Percentiles rank a stretch among this genome's conserved stretches.
phyloP scores from a whole-genome alignment of 768 basidiomycete genomes.

The Thelephora aurantiotincta region DNA sequence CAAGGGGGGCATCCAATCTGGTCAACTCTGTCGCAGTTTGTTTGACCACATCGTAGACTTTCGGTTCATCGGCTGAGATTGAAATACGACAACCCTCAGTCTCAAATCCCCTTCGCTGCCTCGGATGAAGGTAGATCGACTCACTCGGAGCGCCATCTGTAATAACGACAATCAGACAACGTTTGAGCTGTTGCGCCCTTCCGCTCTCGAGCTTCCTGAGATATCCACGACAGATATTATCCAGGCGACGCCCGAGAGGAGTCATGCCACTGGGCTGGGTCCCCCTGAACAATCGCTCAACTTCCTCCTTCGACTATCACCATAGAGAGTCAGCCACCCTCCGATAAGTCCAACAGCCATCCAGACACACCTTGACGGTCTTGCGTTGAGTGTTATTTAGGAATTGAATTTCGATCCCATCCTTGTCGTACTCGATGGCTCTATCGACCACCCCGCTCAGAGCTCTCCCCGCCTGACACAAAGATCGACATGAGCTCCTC shows the following conservation, averaged over 20 bases:
- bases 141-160: constrained; percentile 49
- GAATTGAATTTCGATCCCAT: constrained; percentile 53
- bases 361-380: not conserved
- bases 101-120: no score
- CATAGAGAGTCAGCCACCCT: not conserved
- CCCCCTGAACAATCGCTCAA: constrained; percentile 28
- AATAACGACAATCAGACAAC: constrained; percentile 27
- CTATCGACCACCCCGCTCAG: constrained; percentile 25
- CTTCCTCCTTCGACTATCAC: constrained; percentile 21
- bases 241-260: constrained; percentile 28
- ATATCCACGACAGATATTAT: constrained; percentile 24
- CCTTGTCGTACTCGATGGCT: constrained; percentile 34
- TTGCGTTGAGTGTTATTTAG: constrained; percentile 24
- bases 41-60: constrained; percentile 26
- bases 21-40: constrained; percentile 34
- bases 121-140: constrained; percentile 9
- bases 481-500: constrained; percentile 22
- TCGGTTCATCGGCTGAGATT: constrained; percentile 34
- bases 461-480: no score
- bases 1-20: constrained; percentile 30
- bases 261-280: constrained; percentile 31
- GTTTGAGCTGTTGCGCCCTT: constrained; percentile 2
- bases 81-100: no score
- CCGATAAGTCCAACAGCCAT: no score
- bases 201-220: constrained; percentile 16